Evolutionary conservation across 192 early-diverging fungal genomes (phyloP).

Genomic region (Coemansia sp.): DNA sequence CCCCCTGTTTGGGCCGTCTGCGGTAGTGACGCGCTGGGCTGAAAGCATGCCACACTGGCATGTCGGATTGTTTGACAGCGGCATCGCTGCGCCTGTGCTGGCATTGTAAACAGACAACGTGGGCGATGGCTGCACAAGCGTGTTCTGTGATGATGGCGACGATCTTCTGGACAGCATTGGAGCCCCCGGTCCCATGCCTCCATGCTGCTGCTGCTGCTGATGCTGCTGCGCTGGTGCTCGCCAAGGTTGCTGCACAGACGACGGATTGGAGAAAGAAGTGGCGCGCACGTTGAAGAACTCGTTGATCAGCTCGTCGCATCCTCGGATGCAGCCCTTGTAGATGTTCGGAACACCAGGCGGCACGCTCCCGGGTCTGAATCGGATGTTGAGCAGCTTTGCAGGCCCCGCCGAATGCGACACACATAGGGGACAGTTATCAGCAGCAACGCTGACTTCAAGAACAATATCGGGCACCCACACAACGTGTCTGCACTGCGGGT

Average conservation of each 20-base stretch:
- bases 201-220: background rate
- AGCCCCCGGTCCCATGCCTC: background rate
- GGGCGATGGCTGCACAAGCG: constrained; percentile 3
- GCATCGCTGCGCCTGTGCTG: constrained; percentile 1
- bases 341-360: constrained; percentile 32
- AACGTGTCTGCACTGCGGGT: constrained; percentile 48
- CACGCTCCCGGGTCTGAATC: constrained; percentile 29
- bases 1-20: constrained; percentile 62
- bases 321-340: constrained; percentile 38
- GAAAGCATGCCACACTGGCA: constrained; percentile 52
- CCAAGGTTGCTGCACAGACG: background rate
- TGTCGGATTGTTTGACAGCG: constrained; percentile 18
- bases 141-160: background rate
- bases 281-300: constrained; percentile 31
- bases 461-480: constrained; percentile 50
- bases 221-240: constrained; percentile 4
- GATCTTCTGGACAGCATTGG: background rate
- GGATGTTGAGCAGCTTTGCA: constrained; percentile 30
- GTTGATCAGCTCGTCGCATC: constrained; percentile 49
- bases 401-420: constrained; percentile 4
- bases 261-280: background rate
- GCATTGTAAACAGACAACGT: background rate
- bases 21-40: constrained; percentile 39
- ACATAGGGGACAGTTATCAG: constrained; percentile 35
- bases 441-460: constrained; percentile 6